Evolutionary conservation across 2,329 filamentous ascomycete species (phyloP).

Genomic region (Cordyceps javanica): DNA sequence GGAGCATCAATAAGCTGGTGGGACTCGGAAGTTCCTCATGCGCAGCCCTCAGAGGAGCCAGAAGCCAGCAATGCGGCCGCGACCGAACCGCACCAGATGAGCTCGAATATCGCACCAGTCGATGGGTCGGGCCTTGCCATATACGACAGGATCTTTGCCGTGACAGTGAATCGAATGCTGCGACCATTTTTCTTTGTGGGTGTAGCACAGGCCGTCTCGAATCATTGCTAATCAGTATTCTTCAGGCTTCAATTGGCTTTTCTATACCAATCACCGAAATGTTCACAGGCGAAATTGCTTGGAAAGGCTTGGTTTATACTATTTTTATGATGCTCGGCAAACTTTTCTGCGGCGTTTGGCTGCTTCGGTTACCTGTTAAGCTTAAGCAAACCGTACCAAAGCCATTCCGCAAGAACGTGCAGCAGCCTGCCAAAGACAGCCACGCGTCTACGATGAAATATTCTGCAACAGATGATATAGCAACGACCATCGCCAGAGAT

Average conservation of each 20-base stretch:
- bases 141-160: conserved; percentile 35
- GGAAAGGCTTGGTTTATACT: conserved; percentile 68
- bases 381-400: neutral
- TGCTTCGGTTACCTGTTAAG: conserved; percentile 22
- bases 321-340: conserved; percentile 63
- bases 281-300: conserved; percentile 58
- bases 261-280: conserved; percentile 68
- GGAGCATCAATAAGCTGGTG: conserved; percentile 56
- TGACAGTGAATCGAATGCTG: conserved; percentile 44
- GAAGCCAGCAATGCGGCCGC: neutral
- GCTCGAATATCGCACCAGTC: too few relatives aligned
- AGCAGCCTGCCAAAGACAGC: neutral
- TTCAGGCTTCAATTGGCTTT: conserved; percentile 61
- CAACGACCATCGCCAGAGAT: neutral
- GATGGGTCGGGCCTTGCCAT: conserved; percentile 16
- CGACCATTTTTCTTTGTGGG: conserved; percentile 69
- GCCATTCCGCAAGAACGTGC: too few relatives aligned
- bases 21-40: conserved; percentile 35
- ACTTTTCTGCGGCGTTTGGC: conserved; percentile 53
- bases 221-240: neutral
- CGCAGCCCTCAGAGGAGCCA: neutral
- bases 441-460: too few relatives aligned
- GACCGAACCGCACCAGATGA: neutral
- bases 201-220: neutral
- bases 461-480: too few relatives aligned